These are phyloP conservation scores for Ilyonectria robusta DNA, from an alignment of 2,329 filamentous ascomycete genomes.

Conservation along the genomic window DNA sequence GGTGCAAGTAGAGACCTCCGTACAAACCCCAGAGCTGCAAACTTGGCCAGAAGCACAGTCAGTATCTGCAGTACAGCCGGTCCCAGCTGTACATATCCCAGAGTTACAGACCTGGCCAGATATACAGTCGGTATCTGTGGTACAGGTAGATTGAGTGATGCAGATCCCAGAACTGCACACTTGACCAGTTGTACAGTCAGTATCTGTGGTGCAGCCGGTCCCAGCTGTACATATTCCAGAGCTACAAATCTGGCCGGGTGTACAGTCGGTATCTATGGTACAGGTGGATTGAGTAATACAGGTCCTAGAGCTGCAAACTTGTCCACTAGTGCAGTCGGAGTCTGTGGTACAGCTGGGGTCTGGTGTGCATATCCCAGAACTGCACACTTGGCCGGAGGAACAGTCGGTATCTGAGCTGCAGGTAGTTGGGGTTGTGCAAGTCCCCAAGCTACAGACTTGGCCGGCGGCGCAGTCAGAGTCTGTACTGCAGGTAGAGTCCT, in stretches of 20 bases:
- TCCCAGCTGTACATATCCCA: neutral
- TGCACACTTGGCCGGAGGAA: too few relatives aligned
- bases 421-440: too few relatives aligned
- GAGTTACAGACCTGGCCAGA: neutral
- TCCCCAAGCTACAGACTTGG: too few relatives aligned
- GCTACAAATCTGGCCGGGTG: slow-evolving; percentile 12
- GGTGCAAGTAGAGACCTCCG: neutral
- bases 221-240: too few relatives aligned
- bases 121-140: neutral
- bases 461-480: too few relatives aligned
- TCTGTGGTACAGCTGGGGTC: too few relatives aligned
- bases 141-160: neutral
- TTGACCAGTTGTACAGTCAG: neutral
- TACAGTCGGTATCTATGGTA: neutral
- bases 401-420: too few relatives aligned
- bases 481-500: neutral
- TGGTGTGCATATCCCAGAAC: neutral
- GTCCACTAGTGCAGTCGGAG: too few relatives aligned
- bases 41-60: neutral
- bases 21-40: neutral
- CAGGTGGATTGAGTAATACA: neutral
- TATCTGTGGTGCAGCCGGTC: neutral
- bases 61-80: slow-evolving; percentile 2
- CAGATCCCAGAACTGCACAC: neutral
- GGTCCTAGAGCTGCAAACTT: neutral